Evolutionary conservation across 257 asterid genomes (phyloP).

Genomic region (Leptodermis oblonga): DNA sequence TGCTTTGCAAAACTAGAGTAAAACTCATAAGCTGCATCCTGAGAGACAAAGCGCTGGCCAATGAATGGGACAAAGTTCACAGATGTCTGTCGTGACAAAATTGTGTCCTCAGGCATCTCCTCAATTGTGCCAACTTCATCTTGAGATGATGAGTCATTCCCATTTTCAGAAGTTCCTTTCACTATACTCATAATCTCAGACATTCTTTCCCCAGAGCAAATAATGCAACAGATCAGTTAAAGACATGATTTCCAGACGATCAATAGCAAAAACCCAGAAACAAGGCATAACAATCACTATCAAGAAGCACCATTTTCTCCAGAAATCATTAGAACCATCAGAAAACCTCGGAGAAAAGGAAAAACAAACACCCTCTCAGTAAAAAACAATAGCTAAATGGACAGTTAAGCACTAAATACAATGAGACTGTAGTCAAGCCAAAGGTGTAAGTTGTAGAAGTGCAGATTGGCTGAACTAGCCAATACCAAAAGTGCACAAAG

Average conservation of each 20-base stretch:
- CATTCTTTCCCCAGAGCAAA: conserved; percentile 23
- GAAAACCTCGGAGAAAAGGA: not conserved
- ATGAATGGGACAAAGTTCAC: conserved; percentile 52
- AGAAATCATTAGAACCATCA: not conserved
- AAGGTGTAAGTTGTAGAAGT: not conserved
- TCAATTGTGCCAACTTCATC: conserved; percentile 53
- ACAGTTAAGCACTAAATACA: no score
- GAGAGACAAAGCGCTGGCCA: conserved; percentile 56
- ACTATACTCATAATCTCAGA: conserved; percentile 29
- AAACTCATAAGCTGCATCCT: conserved; percentile 57
- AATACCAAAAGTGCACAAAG: not conserved
- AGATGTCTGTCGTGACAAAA: conserved; percentile 46
- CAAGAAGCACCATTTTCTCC: conserved; percentile 1
- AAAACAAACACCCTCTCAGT: not conserved
- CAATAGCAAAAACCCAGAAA: not conserved
- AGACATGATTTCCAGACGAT: not conserved
- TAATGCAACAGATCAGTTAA: not conserved
- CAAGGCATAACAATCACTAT: not conserved
- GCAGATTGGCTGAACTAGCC: not conserved
- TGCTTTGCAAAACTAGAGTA: conserved; percentile 57
- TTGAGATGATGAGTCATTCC: conserved; percentile 54
- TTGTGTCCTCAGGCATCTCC: conserved; percentile 54
- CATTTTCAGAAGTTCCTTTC: conserved; percentile 41
- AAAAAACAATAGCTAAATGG: no score
- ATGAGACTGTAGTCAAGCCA: not conserved